A percentile compares a stretch with the other conserved stretches of the same genome.
These are phyloP conservation scores for Ascochyta clinopodiicola DNA, from an alignment of 2,329 filamentous ascomycete genomes.

Conservation along the genomic window DNA sequence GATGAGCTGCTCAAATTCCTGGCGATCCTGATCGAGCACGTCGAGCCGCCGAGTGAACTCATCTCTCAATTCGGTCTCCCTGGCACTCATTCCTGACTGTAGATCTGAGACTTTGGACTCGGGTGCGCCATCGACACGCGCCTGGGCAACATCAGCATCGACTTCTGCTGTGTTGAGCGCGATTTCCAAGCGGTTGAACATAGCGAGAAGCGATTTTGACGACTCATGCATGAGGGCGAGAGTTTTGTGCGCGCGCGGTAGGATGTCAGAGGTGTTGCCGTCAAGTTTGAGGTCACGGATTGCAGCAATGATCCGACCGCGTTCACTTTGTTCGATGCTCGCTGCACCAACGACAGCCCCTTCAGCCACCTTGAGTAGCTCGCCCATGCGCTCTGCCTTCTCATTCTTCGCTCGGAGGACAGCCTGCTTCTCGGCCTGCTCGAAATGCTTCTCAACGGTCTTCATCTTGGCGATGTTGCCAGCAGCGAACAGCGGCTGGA, in stretches of 20 bases:
- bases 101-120: constrained; percentile 48
- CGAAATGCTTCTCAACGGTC: constrained; percentile 52
- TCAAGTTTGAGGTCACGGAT: constrained; percentile 48
- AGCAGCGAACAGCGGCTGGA: constrained; percentile 58
- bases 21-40: constrained; percentile 45
- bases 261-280: constrained; percentile 25
- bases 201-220: constrained; percentile 50
- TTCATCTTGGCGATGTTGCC: constrained; percentile 61
- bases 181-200: constrained; percentile 57
- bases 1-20: constrained; percentile 38
- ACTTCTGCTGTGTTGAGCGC: constrained; percentile 60
- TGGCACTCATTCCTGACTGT: constrained; percentile 43
- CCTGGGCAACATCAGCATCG: constrained; percentile 61
- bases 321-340: constrained; percentile 58
- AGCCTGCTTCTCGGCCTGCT: constrained; percentile 59
- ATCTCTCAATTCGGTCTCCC: constrained; percentile 41
- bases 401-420: constrained; percentile 57
- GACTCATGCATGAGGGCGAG: constrained; percentile 46
- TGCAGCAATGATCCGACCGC: constrained; percentile 56
- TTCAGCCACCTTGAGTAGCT: constrained; percentile 59
- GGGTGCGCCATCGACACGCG: constrained; percentile 54
- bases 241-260: constrained; percentile 37
- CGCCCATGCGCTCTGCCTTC: constrained; percentile 57
- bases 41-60: constrained; percentile 49
- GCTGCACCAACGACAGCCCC: constrained; percentile 59